Percentiles rank a stretch among this genome's conserved stretches.
Conservation (phyloP, 148 eudicot genomes). For the Chenopodium berlandieri region DNA sequence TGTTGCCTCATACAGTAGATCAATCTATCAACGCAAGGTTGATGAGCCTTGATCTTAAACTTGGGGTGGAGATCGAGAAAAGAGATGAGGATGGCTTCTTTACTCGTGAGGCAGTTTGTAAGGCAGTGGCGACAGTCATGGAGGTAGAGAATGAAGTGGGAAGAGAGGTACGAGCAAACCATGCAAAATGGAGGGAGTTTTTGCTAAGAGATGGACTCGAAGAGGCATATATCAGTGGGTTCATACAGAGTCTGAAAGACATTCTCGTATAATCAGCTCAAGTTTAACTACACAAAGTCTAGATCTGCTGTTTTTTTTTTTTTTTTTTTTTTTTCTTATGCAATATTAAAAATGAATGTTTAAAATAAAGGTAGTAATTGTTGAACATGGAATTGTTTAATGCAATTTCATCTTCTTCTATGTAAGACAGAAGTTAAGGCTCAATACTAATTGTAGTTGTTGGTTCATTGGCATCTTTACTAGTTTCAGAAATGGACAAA, state of each 20-base stretch:
- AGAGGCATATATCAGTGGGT: slow-evolving; percentile 37
- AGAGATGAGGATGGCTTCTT: slow-evolving; percentile 39
- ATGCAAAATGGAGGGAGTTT: slow-evolving; percentile 44
- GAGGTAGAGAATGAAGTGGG: slow-evolving; percentile 32
- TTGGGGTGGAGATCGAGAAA: slow-evolving; percentile 48
- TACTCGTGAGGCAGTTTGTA: slow-evolving; percentile 35
- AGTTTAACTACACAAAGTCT: not conserved
- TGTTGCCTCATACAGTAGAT: slow-evolving; percentile 44
- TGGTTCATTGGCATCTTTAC: no score
- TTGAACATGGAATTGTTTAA: not conserved
- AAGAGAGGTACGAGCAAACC: slow-evolving; percentile 33
- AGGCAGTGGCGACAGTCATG: slow-evolving; percentile 40
- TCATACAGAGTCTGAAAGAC: slow-evolving; percentile 32
- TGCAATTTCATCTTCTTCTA: no score
- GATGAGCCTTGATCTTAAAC: slow-evolving; percentile 37
- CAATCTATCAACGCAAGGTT: slow-evolving; percentile 43
- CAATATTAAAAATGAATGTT: not conserved
- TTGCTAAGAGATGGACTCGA: slow-evolving; percentile 39
- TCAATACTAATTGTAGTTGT: no score
- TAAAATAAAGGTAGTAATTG: not conserved
- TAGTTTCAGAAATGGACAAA: no score
- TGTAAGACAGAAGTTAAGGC: no score
- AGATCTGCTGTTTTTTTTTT: not conserved
- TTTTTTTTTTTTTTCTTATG: not conserved
- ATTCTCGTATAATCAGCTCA: slow-evolving; percentile 18